phyloP scores from a whole-genome alignment of 176 grass and related monocot genomes.

The Aegilops umbellulata region DNA sequence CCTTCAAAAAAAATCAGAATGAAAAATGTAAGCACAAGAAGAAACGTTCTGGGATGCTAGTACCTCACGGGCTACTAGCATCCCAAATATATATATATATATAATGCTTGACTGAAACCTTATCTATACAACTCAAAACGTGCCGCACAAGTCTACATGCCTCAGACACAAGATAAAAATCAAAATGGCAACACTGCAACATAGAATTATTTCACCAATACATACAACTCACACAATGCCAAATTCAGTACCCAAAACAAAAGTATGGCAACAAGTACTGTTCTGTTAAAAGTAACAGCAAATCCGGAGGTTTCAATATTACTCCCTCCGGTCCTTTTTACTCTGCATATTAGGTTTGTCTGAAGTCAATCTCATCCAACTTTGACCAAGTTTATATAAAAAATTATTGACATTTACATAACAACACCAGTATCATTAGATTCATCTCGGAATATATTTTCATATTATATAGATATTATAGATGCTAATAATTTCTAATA shows the following conservation, averaged over 20 bases:
- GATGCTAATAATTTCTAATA: too few relatives aligned
- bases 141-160: neutral
- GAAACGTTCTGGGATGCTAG: neutral
- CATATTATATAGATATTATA: too few relatives aligned
- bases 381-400: too few relatives aligned
- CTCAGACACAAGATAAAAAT: neutral
- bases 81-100: neutral
- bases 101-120: neutral
- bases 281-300: neutral
- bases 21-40: conserved; percentile 8
- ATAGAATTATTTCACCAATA: neutral
- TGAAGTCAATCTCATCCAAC: too few relatives aligned
- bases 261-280: neutral
- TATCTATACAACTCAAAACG: conserved; percentile 1
- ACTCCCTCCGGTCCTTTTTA: too few relatives aligned
- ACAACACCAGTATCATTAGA: too few relatives aligned
- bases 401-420: too few relatives aligned
- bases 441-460: too few relatives aligned
- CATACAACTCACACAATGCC: neutral
- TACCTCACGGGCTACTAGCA: too few relatives aligned
- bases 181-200: neutral
- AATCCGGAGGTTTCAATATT: neutral
- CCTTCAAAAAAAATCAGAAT: conserved; percentile 46
- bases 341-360: too few relatives aligned
- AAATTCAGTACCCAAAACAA: neutral